Percentiles rank a stretch among this genome's conserved stretches.
Evolutionary conservation across 2,329 filamentous ascomycete species (phyloP).

Genomic region (Aspergillus aculeatinus): DNA sequence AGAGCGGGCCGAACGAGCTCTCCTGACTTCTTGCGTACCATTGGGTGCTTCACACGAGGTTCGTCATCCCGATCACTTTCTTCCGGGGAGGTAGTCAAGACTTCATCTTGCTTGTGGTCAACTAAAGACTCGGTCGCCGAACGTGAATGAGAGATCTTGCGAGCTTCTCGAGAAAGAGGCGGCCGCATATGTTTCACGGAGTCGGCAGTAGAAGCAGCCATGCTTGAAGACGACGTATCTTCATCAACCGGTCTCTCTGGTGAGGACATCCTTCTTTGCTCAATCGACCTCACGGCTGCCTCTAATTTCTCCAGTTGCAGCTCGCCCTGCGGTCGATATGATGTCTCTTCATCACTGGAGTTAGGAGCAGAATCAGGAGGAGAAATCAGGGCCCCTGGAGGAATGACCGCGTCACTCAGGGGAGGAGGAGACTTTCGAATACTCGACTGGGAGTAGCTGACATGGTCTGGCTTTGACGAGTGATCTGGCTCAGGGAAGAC

Average conservation of each 20-base stretch:
- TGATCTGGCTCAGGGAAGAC: conserved; percentile 32
- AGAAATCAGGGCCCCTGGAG: conserved; percentile 81
- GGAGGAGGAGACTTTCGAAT: conserved; percentile 83
- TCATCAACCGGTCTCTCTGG: conserved; percentile 26
- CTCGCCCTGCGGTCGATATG: conserved; percentile 44
- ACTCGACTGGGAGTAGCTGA: conserved; percentile 54
- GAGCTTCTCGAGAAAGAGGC: conserved; percentile 54
- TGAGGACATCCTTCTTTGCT: conserved; percentile 40
- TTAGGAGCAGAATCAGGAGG: conserved; percentile 81
- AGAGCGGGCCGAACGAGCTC: conserved; percentile 93
- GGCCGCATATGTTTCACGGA: conserved; percentile 27
- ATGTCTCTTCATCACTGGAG: conserved; percentile 73
- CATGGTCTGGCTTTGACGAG: conserved; percentile 20
- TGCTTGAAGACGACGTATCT: conserved; percentile 31
- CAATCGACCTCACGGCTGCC: conserved; percentile 78
- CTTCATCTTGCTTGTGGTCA: conserved; percentile 43
- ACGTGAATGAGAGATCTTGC: conserved; percentile 61
- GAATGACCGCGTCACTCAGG: conserved; percentile 72
- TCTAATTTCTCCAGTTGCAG: conserved; percentile 66
- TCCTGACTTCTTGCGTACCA: conserved; percentile 97
- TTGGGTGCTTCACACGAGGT: conserved; percentile 72
- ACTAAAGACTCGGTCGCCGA: conserved; percentile 59
- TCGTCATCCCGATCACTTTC: conserved; percentile 60
- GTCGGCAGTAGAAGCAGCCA: conserved; percentile 21
- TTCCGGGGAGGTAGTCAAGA: conserved; percentile 44